Evolutionary conservation across 192 early-diverging fungal genomes (phyloP).

Genomic region (Neocallimastix lanati): DNA sequence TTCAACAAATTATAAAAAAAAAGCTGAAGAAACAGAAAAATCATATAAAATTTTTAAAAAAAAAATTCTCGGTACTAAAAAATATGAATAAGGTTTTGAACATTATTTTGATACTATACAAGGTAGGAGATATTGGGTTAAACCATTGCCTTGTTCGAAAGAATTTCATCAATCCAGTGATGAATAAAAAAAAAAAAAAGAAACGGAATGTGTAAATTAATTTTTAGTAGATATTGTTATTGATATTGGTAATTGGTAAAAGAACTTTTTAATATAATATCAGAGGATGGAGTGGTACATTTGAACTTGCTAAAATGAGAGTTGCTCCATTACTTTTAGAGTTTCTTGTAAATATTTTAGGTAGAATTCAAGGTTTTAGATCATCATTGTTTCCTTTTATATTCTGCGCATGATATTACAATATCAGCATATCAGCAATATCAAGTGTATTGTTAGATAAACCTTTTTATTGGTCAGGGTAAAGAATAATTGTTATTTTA

Average conservation of each 20-base stretch:
- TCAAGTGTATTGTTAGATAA: neutral
- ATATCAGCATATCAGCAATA: neutral
- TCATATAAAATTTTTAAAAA: neutral
- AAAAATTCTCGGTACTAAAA: neutral
- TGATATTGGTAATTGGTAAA: neutral
- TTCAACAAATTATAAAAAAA: neutral
- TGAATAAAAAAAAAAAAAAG: neutral
- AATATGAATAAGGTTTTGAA: neutral
- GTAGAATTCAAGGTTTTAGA: neutral
- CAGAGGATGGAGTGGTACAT: neutral
- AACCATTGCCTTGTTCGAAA: neutral
- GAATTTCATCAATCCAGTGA: neutral
- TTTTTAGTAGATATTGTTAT: neutral
- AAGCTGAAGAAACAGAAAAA: neutral
- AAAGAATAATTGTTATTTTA: no score
- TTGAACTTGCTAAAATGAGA: neutral
- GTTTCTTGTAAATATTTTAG: neutral
- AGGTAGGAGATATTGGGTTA: neutral
- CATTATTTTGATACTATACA: neutral
- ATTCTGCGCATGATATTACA: neutral
- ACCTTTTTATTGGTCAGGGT: neutral
- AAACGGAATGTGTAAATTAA: neutral
- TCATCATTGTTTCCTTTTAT: neutral
- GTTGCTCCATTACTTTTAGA: neutral
- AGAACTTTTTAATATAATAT: neutral